These are phyloP conservation scores for Aspergillus flavus DNA, from an alignment of 2,329 filamentous ascomycete genomes.

Conservation along the genomic window DNA sequence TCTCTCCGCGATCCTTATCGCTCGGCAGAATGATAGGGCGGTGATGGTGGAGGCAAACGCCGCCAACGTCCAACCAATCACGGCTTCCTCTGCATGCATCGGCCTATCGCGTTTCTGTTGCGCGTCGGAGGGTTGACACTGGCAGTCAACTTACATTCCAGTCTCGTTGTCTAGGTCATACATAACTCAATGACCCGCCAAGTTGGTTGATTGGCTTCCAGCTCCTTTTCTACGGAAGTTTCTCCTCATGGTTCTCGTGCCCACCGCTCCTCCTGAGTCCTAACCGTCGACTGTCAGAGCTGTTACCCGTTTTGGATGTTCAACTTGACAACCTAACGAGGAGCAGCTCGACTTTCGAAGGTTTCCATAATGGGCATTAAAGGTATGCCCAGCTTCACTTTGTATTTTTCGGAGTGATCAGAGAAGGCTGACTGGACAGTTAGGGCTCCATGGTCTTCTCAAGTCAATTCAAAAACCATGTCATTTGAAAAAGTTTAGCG, in stretches of 20 bases:
- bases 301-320: slow-evolving; percentile 24
- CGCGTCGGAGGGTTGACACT: slow-evolving; percentile 33
- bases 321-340: slow-evolving; percentile 31
- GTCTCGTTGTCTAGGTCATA: slow-evolving; percentile 25
- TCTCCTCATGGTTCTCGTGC: slow-evolving; percentile 5
- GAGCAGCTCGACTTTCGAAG: slow-evolving; percentile 30
- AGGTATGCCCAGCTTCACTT: slow-evolving; percentile 32
- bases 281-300: slow-evolving; percentile 10
- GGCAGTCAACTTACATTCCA: slow-evolving; percentile 35
- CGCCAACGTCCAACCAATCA: slow-evolving; percentile 24
- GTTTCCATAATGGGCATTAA: slow-evolving; percentile 49
- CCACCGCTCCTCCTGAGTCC: slow-evolving; percentile 5
- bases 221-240: slow-evolving; percentile 5
- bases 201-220: slow-evolving; percentile 6
- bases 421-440: slow-evolving; percentile 7
- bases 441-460: slow-evolving; percentile 84
- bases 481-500: slow-evolving; percentile 81
- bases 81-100: slow-evolving; percentile 3
- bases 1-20: slow-evolving; percentile 8
- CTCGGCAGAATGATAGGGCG: slow-evolving; percentile 37
- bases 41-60: slow-evolving; percentile 21
- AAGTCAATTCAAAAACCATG: slow-evolving; percentile 94
- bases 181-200: slow-evolving; percentile 18
- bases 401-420: slow-evolving; percentile 2
- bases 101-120: slow-evolving; percentile 29